Evolutionary conservation across 495 filamentous ascomycete species (phyloP), one percentile per base, ranked within the genome.

Genomic region (Neurospora pannonica): DNA sequence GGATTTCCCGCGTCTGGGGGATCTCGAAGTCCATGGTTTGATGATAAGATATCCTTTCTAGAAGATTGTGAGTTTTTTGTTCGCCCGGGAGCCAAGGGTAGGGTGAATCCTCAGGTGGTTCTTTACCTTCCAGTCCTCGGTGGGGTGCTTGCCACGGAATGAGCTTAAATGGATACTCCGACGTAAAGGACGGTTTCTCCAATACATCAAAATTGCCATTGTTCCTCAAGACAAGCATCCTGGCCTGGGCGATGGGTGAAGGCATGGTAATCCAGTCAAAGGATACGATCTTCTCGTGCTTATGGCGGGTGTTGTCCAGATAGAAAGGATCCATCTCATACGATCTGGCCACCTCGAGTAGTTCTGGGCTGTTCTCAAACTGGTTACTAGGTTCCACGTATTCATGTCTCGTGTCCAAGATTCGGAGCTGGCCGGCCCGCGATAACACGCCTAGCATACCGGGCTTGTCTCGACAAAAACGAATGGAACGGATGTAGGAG

Each of bases 211-310:
- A 86, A 4, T 84, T 81, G n/a, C 92, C 90, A 79, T 89, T 90
- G 6, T 89, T 90, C 67, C 91, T 87, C 19, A 95, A 82, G 6
- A 91, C 89, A 74, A 97, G 83, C 40, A 89, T 86, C 70, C 89
- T 88, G 28, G 92, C 89, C 70, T 90, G 90, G 54, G 90, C 82
- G 10, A 87, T 83, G 2, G 86, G 86, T 67, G 83, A 88, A 24
- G 90, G 82, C 85, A 88, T 79, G 78, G 83, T 92, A 72, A 97
- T 85, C 85, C 94, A 97, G 78, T 98, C 95, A 80, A 97, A 97
- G 2, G 92, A 92, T 0, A 96, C 91, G 38, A 97, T 89, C 19
- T 91, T 87, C 54, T 91, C 87, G 62, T 82, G 90, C 83, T 78
- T 86, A 72, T 62, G 54, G 28, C 80, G 83, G 40, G 79, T 75